A percentile compares a stretch with the other conserved stretches of the same genome.
phyloP scores from a whole-genome alignment of 345 rosid species.

The Heritiera littoralis region DNA sequence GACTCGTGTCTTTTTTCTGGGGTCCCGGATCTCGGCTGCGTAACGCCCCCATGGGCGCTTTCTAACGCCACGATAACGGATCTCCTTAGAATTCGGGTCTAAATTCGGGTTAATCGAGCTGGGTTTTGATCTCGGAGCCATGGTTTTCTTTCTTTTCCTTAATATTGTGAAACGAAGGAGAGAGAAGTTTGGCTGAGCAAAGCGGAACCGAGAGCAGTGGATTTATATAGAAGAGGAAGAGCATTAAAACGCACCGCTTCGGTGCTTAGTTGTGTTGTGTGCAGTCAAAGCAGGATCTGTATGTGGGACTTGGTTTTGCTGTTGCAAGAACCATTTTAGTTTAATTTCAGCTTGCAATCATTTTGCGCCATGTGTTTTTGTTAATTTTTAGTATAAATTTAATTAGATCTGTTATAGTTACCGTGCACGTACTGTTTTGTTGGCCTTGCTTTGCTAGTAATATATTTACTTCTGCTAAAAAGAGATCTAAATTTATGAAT shows the following conservation, averaged over 20 bases:
- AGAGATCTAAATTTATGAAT: too few relatives aligned
- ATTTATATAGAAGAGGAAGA: conserved; percentile 33
- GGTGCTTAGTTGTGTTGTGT: not conserved
- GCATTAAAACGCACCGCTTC: conserved; percentile 8
- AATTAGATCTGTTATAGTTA: not conserved
- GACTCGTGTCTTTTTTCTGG: conserved; percentile 81
- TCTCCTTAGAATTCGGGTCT: conserved; percentile 42
- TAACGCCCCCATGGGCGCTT: conserved; percentile 96
- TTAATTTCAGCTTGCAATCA: not conserved
- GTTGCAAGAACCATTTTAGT: conserved; percentile 1
- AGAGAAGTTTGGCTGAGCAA: not conserved
- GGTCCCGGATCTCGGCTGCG: conserved; percentile 98
- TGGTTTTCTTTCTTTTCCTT: not conserved
- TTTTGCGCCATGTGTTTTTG: not conserved
- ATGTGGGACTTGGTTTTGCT: not conserved
- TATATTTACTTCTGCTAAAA: too few relatives aligned
- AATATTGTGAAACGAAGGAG: not conserved
- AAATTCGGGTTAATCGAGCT: conserved; percentile 25
- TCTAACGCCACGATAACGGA: conserved; percentile 83
- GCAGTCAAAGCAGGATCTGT: conserved; percentile 13
- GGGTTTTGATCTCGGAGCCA: conserved; percentile 58
- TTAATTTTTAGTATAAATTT: not conserved
- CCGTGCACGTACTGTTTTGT: too few relatives aligned
- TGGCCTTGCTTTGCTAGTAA: too few relatives aligned
- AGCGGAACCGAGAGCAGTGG: not conserved